Percentiles rank a stretch among this genome's conserved stretches.
Conservation (phyloP, 2,329 filamentous ascomycete genomes). For the Parascedosporium putredinis region DNA sequence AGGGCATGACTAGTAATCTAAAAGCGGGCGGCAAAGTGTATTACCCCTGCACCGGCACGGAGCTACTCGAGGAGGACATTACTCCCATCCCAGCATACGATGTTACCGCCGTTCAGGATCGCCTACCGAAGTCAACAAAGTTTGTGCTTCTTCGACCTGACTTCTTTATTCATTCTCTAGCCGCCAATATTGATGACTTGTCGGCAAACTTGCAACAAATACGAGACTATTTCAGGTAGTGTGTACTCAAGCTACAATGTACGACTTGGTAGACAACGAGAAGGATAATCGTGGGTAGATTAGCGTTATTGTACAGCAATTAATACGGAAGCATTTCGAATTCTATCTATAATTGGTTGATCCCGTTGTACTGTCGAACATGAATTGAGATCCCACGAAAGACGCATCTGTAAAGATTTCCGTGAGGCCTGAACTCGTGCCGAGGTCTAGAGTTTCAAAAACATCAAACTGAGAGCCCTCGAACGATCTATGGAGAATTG, state of each 20-base stretch:
- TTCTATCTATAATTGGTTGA: neutral
- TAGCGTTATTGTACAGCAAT: no score
- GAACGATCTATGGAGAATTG: neutral
- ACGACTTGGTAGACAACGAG: no score
- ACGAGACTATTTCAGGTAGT: neutral
- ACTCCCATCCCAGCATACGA: conserved; percentile 18
- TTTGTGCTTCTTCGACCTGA: conserved; percentile 4
- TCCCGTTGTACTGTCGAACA: neutral
- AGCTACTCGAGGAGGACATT: conserved; percentile 49
- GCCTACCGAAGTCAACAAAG: neutral
- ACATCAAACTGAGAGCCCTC: conserved; percentile 5
- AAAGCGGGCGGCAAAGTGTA: neutral
- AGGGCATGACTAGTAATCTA: neutral
- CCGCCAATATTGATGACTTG: neutral
- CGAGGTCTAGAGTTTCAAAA: conserved; percentile 5
- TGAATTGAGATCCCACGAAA: conserved; percentile 2
- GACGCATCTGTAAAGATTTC: conserved; percentile 5
- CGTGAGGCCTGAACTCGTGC: neutral
- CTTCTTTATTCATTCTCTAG: conserved; percentile 3
- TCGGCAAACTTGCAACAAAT: neutral
- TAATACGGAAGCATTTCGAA: no score
- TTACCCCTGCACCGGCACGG: conserved; percentile 19
- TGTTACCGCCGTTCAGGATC: conserved; percentile 1
- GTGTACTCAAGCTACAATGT: no score
- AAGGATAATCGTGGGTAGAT: no score